Evolutionary conservation across 306 rosid genomes (phyloP), one percentile per base, ranked within the genome.

Genomic region (Malus sieversii): DNA sequence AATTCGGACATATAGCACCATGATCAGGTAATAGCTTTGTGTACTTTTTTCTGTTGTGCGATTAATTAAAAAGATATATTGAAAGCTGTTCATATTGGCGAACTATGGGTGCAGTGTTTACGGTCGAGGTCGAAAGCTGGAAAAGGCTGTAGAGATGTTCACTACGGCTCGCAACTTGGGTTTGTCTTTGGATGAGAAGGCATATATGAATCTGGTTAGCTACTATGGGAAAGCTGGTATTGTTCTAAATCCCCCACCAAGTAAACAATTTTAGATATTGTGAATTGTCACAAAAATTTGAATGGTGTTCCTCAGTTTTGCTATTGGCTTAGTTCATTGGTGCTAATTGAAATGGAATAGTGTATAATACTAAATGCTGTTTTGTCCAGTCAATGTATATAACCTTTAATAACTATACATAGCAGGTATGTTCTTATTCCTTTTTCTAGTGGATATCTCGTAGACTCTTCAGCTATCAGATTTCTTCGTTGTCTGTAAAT

Each of bases 161-260:
- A 80, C 86, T 80, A 77, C 83, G 65, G 97, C 95, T 81, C 55
- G 84, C 53, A 66, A 84, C 65, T 78, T 73, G 64, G 87, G 81
- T 66, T 73, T 82, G 80, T 63, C 84, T 78, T 82, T 86, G 72
- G 97, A 90, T 87, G 98, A 86, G 83, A 91, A 85, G 82, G 79
- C 91, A 48, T 88, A 81, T 83, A 86, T 85, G 90, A 91, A 94
- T 85, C 74, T 94, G 88, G 90, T 94, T 78, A 90, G 88, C 87
- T 87, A 78, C 84, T 94, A 86, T 59, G 98, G 97, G 77, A 94
- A 94, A 79, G 91, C 95, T 78, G 98, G 98, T 94, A 91, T 44
- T 13, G 23, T 62, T 74, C 64, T 61, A 33, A n/a, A 57, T 58
- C 35, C 57, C 5, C 15, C 64, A 45, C 70, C 69, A 69, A 23